Conservation (phyloP, 345 rosid genomes). For the Angophora floribunda region DNA sequence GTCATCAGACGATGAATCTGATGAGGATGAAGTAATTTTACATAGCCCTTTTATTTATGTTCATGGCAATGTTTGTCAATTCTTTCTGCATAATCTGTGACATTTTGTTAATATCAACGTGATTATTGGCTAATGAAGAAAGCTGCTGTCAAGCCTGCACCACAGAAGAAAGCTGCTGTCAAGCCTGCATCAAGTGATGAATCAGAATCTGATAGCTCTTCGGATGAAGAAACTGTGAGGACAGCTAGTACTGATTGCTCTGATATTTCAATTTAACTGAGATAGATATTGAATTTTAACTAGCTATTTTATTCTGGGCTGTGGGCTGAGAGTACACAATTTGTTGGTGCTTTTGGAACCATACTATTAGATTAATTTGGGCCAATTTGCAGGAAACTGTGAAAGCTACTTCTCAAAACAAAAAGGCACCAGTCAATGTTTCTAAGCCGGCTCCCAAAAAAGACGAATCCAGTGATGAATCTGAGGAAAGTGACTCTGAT, state of each 20-base stretch:
- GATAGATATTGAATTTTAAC: not conserved
- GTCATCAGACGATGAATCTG: conserved; percentile 35
- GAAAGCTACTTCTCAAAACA: not conserved
- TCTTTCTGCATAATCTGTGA: not conserved
- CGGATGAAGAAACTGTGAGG: not conserved
- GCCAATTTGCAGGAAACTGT: not conserved
- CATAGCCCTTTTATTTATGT: not conserved
- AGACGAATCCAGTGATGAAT: conserved; percentile 15
- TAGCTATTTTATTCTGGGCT: not conserved
- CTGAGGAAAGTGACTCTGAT: conserved; percentile 17
- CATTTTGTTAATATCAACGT: not conserved
- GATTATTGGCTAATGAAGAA: not conserved
- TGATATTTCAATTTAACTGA: not conserved
- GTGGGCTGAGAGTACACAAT: not conserved
- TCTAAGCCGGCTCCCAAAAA: conserved; percentile 3
- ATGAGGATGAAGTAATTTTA: conserved; percentile 1
- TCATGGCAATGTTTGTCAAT: not conserved
- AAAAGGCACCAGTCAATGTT: not conserved
- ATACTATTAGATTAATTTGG: not conserved
- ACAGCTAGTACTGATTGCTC: not conserved
- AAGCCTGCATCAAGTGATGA: not conserved
- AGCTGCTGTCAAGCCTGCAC: not conserved
- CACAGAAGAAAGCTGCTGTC: not conserved
- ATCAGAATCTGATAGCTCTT: conserved; percentile 1
- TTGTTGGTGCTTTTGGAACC: not conserved